Evolutionary conservation across 495 filamentous ascomycete genomes (phyloP).

Genomic region (Filosporella fistucella): DNA sequence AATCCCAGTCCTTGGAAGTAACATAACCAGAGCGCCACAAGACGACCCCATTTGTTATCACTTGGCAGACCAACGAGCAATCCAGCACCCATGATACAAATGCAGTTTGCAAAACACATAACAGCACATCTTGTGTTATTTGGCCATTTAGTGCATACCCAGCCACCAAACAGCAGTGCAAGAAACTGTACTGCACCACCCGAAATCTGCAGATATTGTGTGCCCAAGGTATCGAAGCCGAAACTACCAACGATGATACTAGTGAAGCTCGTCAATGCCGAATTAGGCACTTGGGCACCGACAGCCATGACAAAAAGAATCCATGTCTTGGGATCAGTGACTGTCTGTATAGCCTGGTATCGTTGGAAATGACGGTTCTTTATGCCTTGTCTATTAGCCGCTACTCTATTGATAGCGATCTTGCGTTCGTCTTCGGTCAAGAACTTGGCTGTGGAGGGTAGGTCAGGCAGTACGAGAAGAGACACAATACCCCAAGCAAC

Average conservation of each 20-base stretch:
- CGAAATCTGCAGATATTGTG: slow-evolving; percentile 22
- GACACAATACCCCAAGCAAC: slow-evolving; percentile 52
- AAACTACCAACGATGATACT: slow-evolving; percentile 20
- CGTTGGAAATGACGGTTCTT: slow-evolving; percentile 54
- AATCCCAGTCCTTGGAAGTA: slow-evolving; percentile 31
- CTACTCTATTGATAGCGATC: slow-evolving; percentile 53
- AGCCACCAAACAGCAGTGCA: slow-evolving; percentile 49
- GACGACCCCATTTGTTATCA: slow-evolving; percentile 19
- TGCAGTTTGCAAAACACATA: slow-evolving; percentile 16
- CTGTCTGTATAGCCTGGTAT: slow-evolving; percentile 42
- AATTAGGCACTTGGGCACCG: slow-evolving; percentile 19
- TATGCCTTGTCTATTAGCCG: slow-evolving; percentile 60
- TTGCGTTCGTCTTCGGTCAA: slow-evolving; percentile 51
- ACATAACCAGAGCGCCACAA: slow-evolving; percentile 32
- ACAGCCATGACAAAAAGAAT: slow-evolving; percentile 39
- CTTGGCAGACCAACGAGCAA: slow-evolving; percentile 15
- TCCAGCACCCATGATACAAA: slow-evolving; percentile 20
- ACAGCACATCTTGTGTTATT: slow-evolving; percentile 18
- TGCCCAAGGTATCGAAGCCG: slow-evolving; percentile 20
- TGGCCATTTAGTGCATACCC: slow-evolving; percentile 36
- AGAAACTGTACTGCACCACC: slow-evolving; percentile 46
- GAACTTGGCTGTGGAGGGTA: slow-evolving; percentile 56
- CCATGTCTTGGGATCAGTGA: slow-evolving; percentile 58
- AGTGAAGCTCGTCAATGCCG: slow-evolving; percentile 19
- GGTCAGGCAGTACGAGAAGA: slow-evolving; percentile 58